These are phyloP conservation scores for Fagopyrum tataricum DNA, from an alignment of 148 eudicot genomes.

Conservation along the genomic window DNA sequence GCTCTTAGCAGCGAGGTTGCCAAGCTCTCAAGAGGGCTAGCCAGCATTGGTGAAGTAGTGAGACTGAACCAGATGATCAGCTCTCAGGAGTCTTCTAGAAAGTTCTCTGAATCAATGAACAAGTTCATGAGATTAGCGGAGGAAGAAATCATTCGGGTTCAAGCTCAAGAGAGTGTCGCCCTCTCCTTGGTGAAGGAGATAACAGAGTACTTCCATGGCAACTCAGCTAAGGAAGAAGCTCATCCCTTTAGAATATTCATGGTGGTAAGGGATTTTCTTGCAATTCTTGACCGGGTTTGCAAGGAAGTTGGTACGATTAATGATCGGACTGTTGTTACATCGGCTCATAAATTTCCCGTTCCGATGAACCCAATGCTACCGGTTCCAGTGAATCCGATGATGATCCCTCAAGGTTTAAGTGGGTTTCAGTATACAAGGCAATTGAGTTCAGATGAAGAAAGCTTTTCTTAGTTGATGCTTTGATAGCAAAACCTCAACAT, in stretches of 20 bases:
- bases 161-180: conserved; percentile 82
- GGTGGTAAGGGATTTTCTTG: conserved; percentile 83
- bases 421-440: conserved; percentile 40
- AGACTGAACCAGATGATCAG: conserved; percentile 31
- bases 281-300: conserved; percentile 75
- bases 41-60: conserved; percentile 47
- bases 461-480: conserved; percentile 25
- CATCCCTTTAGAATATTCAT: conserved; percentile 90
- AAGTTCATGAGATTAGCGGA: conserved; percentile 66
- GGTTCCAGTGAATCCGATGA: conserved; percentile 49
- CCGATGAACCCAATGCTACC: conserved; percentile 51
- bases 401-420: conserved; percentile 38
- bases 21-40: conserved; percentile 62
- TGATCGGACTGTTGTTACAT: conserved; percentile 52
- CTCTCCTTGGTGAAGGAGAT: conserved; percentile 88
- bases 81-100: conserved; percentile 21
- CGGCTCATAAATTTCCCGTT: conserved; percentile 67
- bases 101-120: conserved; percentile 63
- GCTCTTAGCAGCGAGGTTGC: conserved; percentile 59
- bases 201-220: conserved; percentile 93
- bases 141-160: conserved; percentile 63
- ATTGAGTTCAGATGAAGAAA: conserved; percentile 49
- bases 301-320: conserved; percentile 90
- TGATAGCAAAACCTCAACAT: conserved; percentile 1
- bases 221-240: conserved; percentile 96